A percentile compares a stretch with the other conserved stretches of the same genome.
These are phyloP conservation scores for Penicillium pancosmium DNA, from an alignment of 495 filamentous ascomycete species.

Conservation along the genomic window DNA sequence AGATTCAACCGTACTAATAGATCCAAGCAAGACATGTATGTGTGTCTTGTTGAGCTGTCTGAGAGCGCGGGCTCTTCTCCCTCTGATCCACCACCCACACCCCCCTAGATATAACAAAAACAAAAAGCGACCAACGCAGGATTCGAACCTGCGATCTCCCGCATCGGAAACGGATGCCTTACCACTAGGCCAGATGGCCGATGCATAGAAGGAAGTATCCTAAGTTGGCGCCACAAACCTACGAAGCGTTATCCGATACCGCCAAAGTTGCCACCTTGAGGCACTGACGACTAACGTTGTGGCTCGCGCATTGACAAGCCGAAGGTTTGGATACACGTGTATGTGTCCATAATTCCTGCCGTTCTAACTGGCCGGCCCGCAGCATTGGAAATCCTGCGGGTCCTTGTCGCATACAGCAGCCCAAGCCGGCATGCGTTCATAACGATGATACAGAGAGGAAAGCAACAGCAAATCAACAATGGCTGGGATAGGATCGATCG, in stretches of 20 bases:
- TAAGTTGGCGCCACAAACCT: neutral
- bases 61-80: no score
- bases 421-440: neutral
- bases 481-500: no score
- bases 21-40: no score
- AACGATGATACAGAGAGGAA: neutral
- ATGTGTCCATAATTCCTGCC: neutral
- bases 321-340: neutral
- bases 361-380: neutral
- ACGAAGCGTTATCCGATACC: neutral
- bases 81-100: no score
- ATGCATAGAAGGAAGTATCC: slow-evolving; percentile 1
- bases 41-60: no score
- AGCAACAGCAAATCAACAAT: no score
- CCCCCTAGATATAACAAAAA: neutral
- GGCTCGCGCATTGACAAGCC: neutral
- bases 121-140: slow-evolving; percentile 35
- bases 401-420: neutral
- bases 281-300: neutral
- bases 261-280: neutral
- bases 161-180: slow-evolving; percentile 39
- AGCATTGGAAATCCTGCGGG: neutral
- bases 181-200: slow-evolving; percentile 38
- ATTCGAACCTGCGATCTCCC: slow-evolving; percentile 39
- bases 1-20: no score